Evolutionary conservation across 169 alveolate species (phyloP).

Genomic region (Theileria sp.): DNA sequence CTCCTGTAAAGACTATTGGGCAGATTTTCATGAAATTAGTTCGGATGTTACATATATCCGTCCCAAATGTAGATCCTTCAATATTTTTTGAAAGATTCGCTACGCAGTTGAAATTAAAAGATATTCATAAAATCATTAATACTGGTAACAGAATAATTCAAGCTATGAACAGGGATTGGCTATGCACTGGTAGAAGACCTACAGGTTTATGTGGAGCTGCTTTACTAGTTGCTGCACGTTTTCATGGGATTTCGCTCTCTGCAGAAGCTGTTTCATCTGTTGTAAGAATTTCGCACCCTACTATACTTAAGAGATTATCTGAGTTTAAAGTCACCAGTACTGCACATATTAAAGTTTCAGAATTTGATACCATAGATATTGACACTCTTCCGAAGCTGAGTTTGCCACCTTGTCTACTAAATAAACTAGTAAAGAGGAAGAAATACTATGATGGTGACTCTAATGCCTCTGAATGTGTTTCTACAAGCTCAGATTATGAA

Average conservation of each 20-base stretch:
- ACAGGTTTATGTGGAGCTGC: slow-evolving; percentile 99
- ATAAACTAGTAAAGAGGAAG: slow-evolving; percentile 51
- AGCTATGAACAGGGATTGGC: slow-evolving; percentile 97
- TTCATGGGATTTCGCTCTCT: slow-evolving; percentile 88
- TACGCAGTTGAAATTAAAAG: slow-evolving; percentile 88
- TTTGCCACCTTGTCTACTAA: slow-evolving; percentile 79
- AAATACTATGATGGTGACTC: slow-evolving; percentile 37
- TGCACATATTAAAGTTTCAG: slow-evolving; percentile 88
- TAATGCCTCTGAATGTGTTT: slow-evolving; percentile 32
- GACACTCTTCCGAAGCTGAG: slow-evolving; percentile 77
- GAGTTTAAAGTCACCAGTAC: slow-evolving; percentile 91
- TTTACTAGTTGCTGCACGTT: slow-evolving; percentile 94
- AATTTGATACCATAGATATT: slow-evolving; percentile 86
- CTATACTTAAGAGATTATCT: slow-evolving; percentile 91
- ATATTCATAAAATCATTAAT: slow-evolving; percentile 86
- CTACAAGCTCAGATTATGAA: slow-evolving; percentile 54
- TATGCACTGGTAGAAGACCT: slow-evolving; percentile 97
- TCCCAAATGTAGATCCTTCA: slow-evolving; percentile 95
- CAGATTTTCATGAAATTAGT: slow-evolving; percentile 88
- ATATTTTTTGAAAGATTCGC: slow-evolving; percentile 94
- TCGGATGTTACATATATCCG: slow-evolving; percentile 83
- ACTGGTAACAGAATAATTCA: slow-evolving; percentile 95
- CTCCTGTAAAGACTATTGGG: slow-evolving; percentile 87
- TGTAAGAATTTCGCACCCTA: slow-evolving; percentile 92
- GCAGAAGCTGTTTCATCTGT: slow-evolving; percentile 88